phyloP scores from a whole-genome alignment of 768 basidiomycete genomes.

The Suillus fuscotomentosus region DNA sequence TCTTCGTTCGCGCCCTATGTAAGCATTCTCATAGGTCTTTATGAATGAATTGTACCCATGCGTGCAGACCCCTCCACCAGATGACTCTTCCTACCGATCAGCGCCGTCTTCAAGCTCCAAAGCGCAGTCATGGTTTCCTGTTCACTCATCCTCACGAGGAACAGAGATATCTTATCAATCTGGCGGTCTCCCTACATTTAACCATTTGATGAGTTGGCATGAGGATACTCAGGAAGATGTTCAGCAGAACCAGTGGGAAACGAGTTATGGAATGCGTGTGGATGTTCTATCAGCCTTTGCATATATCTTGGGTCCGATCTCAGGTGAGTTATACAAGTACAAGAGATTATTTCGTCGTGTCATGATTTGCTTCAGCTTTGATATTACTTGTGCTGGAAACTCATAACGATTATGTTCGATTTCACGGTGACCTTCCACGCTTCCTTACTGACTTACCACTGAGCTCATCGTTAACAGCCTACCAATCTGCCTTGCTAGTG shows the following conservation, averaged over 20 bases:
- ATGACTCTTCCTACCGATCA: slow-evolving; percentile 39
- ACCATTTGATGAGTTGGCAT: slow-evolving; percentile 41
- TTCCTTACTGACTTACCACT: slow-evolving; percentile 5
- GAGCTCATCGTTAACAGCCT: slow-evolving; percentile 46
- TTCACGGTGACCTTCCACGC: slow-evolving; percentile 54
- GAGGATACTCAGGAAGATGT: slow-evolving; percentile 37
- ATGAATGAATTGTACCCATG: slow-evolving; percentile 3
- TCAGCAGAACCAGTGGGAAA: slow-evolving; percentile 65
- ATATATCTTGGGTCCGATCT: slow-evolving; percentile 69
- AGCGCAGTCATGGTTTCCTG: slow-evolving; percentile 54
- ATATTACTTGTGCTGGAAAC: slow-evolving; percentile 70
- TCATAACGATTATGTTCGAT: slow-evolving; percentile 73
- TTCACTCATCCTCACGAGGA: slow-evolving; percentile 25
- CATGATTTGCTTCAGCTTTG: slow-evolving; percentile 44
- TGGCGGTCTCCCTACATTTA: slow-evolving; percentile 60
- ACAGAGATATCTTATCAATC: slow-evolving; percentile 62
- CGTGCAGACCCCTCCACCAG: slow-evolving; percentile 55
- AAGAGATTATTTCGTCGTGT: slow-evolving; percentile 2
- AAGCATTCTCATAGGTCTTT: slow-evolving; percentile 15
- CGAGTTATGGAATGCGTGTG: slow-evolving; percentile 62
- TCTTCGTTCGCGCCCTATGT: slow-evolving; percentile 66
- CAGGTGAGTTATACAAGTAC: slow-evolving; percentile 47
- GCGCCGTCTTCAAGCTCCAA: slow-evolving; percentile 23
- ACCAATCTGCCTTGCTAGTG: slow-evolving; percentile 73
- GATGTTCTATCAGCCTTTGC: slow-evolving; percentile 63